A percentile compares a stretch with the other conserved stretches of the same genome.
These are phyloP conservation scores for Geotrichum reessii DNA, from an alignment of 1,139 yeast species.

Conservation along the genomic window DNA sequence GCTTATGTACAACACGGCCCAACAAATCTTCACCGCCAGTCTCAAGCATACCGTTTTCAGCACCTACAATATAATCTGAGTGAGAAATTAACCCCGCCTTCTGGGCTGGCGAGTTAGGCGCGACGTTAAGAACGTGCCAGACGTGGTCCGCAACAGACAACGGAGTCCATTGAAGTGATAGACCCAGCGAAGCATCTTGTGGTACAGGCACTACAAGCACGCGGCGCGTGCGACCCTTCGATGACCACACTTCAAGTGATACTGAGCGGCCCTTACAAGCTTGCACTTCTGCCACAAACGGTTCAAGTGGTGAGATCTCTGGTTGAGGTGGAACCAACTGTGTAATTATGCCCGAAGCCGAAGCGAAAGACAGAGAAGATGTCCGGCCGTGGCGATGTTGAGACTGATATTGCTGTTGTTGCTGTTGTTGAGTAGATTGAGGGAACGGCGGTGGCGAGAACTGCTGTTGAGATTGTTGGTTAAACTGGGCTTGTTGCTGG, in stretches of 20 bases:
- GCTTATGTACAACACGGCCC: constrained; percentile 51
- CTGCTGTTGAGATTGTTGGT: neutral
- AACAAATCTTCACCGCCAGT: constrained; percentile 83
- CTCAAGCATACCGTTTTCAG: constrained; percentile 74
- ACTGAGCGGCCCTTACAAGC: constrained; percentile 38
- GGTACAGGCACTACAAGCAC: constrained; percentile 45
- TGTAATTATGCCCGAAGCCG: constrained; percentile 19
- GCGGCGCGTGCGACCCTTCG: constrained; percentile 74
- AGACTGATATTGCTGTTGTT: constrained; percentile 6
- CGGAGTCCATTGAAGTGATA: constrained; percentile 73
- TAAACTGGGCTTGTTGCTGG: neutral
- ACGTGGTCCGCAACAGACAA: constrained; percentile 71
- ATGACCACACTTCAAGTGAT: constrained; percentile 74
- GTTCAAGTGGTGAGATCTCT: constrained; percentile 28
- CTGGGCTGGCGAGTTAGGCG: constrained; percentile 79
- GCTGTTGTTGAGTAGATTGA: neutral
- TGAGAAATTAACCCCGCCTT: constrained; percentile 76
- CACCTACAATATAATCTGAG: constrained; percentile 85
- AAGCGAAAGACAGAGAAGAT: constrained; percentile 12
- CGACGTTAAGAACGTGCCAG: constrained; percentile 78
- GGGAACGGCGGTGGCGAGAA: constrained; percentile 5
- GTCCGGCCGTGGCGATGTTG: constrained; percentile 1
- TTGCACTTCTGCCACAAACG: constrained; percentile 29
- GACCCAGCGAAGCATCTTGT: constrained; percentile 44
- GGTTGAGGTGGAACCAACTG: constrained; percentile 25